phyloP scores from a whole-genome alignment of 805 yeast species.

The Hanseniaspora pseudoguilliermondii region DNA sequence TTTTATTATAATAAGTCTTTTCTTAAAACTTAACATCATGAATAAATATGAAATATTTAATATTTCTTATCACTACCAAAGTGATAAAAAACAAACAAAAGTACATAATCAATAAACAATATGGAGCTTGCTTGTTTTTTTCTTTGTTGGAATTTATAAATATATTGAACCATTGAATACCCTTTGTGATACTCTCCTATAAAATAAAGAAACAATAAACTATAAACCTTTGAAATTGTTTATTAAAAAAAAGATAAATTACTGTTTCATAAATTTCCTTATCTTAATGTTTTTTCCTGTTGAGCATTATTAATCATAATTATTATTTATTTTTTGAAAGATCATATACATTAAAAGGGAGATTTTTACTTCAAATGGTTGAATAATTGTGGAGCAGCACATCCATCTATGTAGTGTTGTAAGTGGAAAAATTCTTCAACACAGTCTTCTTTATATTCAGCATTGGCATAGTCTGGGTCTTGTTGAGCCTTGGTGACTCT shows the following conservation, averaged over 20 bases:
- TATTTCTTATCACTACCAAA: background rate
- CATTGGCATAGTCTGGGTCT: conserved; percentile 70
- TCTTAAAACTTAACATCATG: background rate
- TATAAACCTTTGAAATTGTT: background rate
- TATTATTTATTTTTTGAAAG: background rate
- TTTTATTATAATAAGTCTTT: background rate
- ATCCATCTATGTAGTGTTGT: conserved; percentile 82
- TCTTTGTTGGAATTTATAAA: background rate
- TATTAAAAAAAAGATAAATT: background rate
- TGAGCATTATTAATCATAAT: too few relatives aligned
- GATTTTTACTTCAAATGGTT: conserved; percentile 58
- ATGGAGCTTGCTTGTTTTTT: background rate
- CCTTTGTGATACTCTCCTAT: background rate
- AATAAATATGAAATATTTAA: conserved; percentile 8
- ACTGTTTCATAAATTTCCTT: too few relatives aligned
- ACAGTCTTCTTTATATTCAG: conserved; percentile 87
- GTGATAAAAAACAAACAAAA: background rate
- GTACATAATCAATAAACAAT: background rate
- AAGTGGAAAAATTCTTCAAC: conserved; percentile 96
- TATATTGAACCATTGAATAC: background rate
- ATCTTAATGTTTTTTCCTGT: background rate
- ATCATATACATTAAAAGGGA: background rate
- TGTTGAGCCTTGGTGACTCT: conserved; percentile 82
- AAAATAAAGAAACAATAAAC: too few relatives aligned
- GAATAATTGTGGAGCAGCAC: conserved; percentile 84